Evolutionary conservation across 495 filamentous ascomycete species (phyloP).

Genomic region (Aspergillus conjunctus): DNA sequence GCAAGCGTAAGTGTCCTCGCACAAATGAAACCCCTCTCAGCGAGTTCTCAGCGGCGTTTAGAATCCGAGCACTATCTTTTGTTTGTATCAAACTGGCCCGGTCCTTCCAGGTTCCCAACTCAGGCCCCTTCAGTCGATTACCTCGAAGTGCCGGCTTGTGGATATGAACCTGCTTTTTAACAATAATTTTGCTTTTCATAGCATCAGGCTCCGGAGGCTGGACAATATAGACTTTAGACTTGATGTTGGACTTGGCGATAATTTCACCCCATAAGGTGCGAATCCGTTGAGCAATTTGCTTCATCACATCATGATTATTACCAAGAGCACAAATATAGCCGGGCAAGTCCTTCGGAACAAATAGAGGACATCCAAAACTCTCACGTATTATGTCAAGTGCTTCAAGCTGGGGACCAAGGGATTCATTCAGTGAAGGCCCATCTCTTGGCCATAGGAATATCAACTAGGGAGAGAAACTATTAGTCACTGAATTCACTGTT

Average conservation of each 20-base stretch:
- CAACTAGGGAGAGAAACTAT: constrained; percentile 23
- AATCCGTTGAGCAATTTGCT: constrained; percentile 39
- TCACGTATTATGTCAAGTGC: constrained; percentile 49
- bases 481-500: not conserved
- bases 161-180: constrained; percentile 20
- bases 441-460: constrained; percentile 50
- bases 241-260: constrained; percentile 34
- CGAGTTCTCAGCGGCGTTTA: constrained; percentile 32
- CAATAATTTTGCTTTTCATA: constrained; percentile 23
- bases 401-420: constrained; percentile 50
- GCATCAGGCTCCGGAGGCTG: constrained; percentile 34
- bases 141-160: constrained; percentile 23
- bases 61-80: constrained; percentile 31
- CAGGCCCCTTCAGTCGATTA: not conserved
- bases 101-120: constrained; percentile 20
- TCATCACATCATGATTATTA: constrained; percentile 28
- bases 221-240: constrained; percentile 42
- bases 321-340: constrained; percentile 32
- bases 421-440: constrained; percentile 36
- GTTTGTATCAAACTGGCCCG: constrained; percentile 22
- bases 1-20: constrained; percentile 51
- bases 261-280: constrained; percentile 36
- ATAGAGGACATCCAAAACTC: constrained; percentile 32
- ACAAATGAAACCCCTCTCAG: constrained; percentile 36
- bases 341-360: constrained; percentile 36